Conservation (phyloP, 2,329 filamentous ascomycete genomes). For the Penicillium occitanis region DNA sequence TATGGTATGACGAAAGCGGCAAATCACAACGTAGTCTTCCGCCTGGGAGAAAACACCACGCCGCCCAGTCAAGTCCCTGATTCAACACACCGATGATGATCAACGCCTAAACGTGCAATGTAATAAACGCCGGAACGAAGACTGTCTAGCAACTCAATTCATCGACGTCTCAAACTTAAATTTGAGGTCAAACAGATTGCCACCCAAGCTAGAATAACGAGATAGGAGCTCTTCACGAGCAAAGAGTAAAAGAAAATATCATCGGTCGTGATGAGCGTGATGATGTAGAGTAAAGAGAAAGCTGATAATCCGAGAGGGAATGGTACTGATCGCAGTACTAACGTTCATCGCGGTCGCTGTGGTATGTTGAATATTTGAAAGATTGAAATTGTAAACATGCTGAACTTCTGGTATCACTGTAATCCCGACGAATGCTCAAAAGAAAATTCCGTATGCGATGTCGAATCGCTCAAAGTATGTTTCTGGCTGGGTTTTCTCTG, state of each 20-base stretch:
- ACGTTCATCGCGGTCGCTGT: constrained; percentile 7
- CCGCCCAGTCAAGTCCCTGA: constrained; percentile 13
- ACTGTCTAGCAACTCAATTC: constrained; percentile 14
- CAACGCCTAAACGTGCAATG: constrained; percentile 22
- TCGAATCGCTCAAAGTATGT: constrained; percentile 33
- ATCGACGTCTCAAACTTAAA: constrained; percentile 7
- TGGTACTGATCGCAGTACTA: background rate
- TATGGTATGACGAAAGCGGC: constrained; percentile 18
- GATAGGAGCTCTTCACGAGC: background rate
- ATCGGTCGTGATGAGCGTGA: background rate
- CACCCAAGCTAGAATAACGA: constrained; percentile 20
- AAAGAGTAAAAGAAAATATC: background rate
- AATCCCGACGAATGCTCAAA: background rate
- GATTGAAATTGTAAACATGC: background rate
- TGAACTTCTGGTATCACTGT: constrained; percentile 10
- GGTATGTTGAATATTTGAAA: constrained; percentile 1
- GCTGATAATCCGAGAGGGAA: background rate
- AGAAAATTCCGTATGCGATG: constrained; percentile 14
- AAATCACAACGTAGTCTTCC: constrained; percentile 16
- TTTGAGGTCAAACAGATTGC: constrained; percentile 18
- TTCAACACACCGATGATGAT: constrained; percentile 14
- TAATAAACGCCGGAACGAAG: constrained; percentile 17
- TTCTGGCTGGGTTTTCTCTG: constrained; percentile 50
- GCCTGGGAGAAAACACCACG: constrained; percentile 13
- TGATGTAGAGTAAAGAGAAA: constrained; percentile 1